Evolutionary conservation across 2,329 filamentous ascomycete species (phyloP).

Genomic region (Fusarium sp.): DNA sequence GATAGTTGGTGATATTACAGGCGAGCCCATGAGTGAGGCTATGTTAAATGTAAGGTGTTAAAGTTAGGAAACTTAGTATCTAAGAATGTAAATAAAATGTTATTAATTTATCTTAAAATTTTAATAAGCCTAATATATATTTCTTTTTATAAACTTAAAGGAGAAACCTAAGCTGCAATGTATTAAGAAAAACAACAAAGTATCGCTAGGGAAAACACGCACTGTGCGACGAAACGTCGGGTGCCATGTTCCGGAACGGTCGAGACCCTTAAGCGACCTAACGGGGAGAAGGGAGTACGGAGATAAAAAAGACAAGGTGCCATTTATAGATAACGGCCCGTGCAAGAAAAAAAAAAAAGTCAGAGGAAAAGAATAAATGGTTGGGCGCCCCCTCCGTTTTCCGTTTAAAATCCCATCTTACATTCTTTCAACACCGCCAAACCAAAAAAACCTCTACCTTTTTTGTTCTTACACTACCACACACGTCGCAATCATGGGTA

Average conservation of each 20-base stretch:
- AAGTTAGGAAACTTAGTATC: too few relatives aligned
- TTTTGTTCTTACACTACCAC: constrained; percentile 9
- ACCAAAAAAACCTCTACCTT: constrained; percentile 8
- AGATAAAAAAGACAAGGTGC: constrained; percentile 12
- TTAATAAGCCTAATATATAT: too few relatives aligned
- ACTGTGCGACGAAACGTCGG: background rate
- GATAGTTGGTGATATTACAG: too few relatives aligned
- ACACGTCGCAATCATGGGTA: constrained; percentile 49
- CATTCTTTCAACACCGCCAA: constrained; percentile 32
- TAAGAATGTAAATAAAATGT: too few relatives aligned
- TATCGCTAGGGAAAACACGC: background rate
- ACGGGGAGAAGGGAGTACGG: background rate
- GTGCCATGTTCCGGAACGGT: constrained; percentile 28
- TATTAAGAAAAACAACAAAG: too few relatives aligned
- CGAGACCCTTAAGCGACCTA: constrained; percentile 31
- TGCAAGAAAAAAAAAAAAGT: constrained; percentile 14
- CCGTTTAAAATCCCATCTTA: constrained; percentile 25
- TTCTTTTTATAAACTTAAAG: too few relatives aligned
- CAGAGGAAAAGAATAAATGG: constrained; percentile 10
- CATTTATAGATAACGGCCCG: constrained; percentile 34
- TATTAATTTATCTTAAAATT: too few relatives aligned
- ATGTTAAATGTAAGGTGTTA: too few relatives aligned
- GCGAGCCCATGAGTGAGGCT: too few relatives aligned
- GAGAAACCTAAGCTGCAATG: too few relatives aligned
- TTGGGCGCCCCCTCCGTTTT: constrained; percentile 30